Evolutionary conservation across 2,329 filamentous ascomycete genomes (phyloP).

Genomic region (Graphilbum fragrans): DNA sequence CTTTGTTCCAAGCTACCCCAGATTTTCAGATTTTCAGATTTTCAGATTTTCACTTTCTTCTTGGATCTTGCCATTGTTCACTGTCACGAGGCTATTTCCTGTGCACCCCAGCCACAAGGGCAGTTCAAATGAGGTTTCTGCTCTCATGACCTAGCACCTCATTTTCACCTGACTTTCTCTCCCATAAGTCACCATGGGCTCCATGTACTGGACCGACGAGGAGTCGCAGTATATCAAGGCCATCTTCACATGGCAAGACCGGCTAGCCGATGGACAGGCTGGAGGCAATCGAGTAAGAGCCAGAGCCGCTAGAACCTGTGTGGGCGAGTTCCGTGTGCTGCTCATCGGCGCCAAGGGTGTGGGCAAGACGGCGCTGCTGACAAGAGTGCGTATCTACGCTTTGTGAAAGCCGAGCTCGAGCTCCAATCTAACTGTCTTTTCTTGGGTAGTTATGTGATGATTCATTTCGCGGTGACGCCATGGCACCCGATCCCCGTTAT

Average conservation of each 20-base stretch:
- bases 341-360: constrained; percentile 24
- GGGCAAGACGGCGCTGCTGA: constrained; percentile 28
- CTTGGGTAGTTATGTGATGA: constrained; percentile 21
- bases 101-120: too few species aligned
- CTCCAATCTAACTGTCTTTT: too few species aligned
- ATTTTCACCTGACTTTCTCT: too few species aligned
- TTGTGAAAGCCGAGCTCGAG: too few species aligned
- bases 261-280: constrained; percentile 12
- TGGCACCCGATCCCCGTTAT: constrained; percentile 13
- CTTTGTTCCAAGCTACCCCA: too few species aligned
- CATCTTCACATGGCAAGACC: constrained; percentile 25
- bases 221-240: constrained; percentile 27
- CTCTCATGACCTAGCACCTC: too few species aligned
- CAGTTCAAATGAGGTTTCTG: too few species aligned
- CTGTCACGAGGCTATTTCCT: too few species aligned
- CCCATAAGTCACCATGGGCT: constrained; percentile 15
- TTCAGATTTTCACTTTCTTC: too few species aligned
- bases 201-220: constrained; percentile 24
- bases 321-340: constrained; percentile 25
- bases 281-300: constrained; percentile 1
- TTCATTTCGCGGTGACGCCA: constrained; percentile 14
- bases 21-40: too few species aligned
- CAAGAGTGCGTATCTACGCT: constrained; percentile 21
- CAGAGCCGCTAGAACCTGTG: constrained; percentile 11
- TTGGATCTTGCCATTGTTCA: too few species aligned